Conservation (phyloP, 1,284 basidiomycete species). For the Boletus sp. region DNA sequence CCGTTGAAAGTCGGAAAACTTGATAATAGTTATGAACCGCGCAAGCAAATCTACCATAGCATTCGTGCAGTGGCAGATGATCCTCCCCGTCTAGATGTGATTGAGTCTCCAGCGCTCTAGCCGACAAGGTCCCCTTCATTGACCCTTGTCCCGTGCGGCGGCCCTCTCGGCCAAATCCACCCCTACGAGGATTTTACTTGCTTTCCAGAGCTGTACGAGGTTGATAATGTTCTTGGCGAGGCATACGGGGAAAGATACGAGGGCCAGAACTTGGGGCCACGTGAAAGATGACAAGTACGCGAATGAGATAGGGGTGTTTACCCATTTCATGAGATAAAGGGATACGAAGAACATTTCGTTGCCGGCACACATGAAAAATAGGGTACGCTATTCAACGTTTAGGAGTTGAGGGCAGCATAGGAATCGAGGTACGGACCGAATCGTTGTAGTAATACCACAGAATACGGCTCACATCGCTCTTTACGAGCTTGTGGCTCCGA, state of each 20-base stretch:
- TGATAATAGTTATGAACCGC: slow-evolving; percentile 19
- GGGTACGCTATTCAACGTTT: slow-evolving; percentile 52
- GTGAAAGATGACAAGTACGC: slow-evolving; percentile 42
- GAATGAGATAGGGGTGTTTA: slow-evolving; percentile 54
- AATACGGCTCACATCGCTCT: slow-evolving; percentile 88
- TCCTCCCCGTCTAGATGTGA: slow-evolving; percentile 17
- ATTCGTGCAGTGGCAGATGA: slow-evolving; percentile 12
- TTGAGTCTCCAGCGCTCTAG: not conserved
- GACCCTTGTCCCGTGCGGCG: slow-evolving; percentile 52
- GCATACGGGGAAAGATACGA: slow-evolving; percentile 69
- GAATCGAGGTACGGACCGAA: slow-evolving; percentile 47
- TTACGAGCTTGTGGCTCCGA: slow-evolving; percentile 88
- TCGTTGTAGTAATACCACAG: slow-evolving; percentile 94
- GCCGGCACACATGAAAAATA: slow-evolving; percentile 94
- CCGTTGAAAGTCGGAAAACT: not conserved
- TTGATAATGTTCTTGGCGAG: slow-evolving; percentile 92
- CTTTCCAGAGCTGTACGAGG: slow-evolving; percentile 97
- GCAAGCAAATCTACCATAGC: slow-evolving; percentile 7
- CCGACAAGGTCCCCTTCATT: slow-evolving; percentile 6
- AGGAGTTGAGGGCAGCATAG: slow-evolving; percentile 4
- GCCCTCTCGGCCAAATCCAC: slow-evolving; percentile 84
- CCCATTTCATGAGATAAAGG: slow-evolving; percentile 92
- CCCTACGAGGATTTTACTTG: slow-evolving; percentile 90
- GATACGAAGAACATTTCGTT: slow-evolving; percentile 98
- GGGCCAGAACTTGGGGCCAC: slow-evolving; percentile 80